phyloP scores from a whole-genome alignment of 2,329 filamentous ascomycete genomes.

The Ceratocystis eucalypticola region DNA sequence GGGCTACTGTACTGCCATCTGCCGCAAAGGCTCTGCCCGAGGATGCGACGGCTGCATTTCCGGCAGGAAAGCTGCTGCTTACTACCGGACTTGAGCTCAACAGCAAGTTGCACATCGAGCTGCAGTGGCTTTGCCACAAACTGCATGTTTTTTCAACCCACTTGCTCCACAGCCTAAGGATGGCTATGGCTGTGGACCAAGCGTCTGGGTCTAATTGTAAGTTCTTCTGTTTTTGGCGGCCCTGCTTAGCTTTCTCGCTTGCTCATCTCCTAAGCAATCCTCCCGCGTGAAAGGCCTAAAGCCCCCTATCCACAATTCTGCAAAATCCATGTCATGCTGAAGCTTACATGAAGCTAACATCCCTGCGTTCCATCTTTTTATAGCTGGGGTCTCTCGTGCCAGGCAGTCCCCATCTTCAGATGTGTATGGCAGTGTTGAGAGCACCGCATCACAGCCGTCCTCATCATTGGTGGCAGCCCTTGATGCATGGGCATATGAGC shows the following conservation, averaged over 20 bases:
- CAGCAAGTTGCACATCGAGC: constrained; percentile 9
- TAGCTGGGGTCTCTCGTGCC: not conserved
- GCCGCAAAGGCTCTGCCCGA: constrained; percentile 4
- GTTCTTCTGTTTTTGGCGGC: not conserved
- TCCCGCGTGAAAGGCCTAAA: not conserved
- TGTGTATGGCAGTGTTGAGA: not conserved
- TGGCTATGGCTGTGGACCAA: constrained; percentile 9
- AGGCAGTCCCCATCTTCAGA: not conserved
- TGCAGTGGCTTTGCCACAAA: constrained; percentile 16
- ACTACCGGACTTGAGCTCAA: not conserved
- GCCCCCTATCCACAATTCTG: not conserved
- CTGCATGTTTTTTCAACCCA: constrained; percentile 16
- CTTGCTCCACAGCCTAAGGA: constrained; percentile 15
- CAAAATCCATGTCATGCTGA: not conserved
- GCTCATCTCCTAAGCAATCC: not conserved
- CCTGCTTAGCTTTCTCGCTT: not conserved
- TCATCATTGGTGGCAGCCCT: constrained; percentile 1
- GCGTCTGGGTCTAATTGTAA: not conserved
- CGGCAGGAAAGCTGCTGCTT: not conserved
- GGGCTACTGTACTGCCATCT: not conserved
- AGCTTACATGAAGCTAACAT: not conserved
- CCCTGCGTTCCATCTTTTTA: constrained; percentile 5
- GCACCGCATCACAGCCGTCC: not conserved
- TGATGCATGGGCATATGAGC: constrained; percentile 14
- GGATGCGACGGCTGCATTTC: not conserved